Base-by-base conservation (phyloP, 495 filamentous ascomycete species). In the Podospora pseudopauciseta region DNA sequence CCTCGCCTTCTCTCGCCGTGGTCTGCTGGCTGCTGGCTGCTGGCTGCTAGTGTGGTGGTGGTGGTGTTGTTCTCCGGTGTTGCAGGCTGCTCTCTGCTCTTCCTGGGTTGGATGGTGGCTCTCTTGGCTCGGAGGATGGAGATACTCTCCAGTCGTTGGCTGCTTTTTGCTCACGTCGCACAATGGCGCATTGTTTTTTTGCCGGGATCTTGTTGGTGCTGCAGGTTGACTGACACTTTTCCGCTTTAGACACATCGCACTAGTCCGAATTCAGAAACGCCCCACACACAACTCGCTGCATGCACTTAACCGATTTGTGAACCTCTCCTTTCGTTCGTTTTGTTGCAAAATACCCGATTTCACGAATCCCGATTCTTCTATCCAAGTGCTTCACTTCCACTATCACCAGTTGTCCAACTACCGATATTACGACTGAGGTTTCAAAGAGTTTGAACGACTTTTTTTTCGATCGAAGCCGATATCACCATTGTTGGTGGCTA, bases 211-310 rank as follows among this genome's bases (percentile, higher is more conserved):
- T 70, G 30, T 58, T 26, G 55, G 55, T 26, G 55, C 55, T 49
- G 60, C 27, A 65, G 56, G 56, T 65, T 67, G 55, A 65, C 65
- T 26, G 20, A 63, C 61, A 16, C 61, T 18, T 63, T 55, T 65
- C 60, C 56, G 30, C 19, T 15, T 44, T 69, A 34, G 55, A 69
- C 63, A 34, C 64, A 19, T 56, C 26, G 34, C 30, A 53, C 68
- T 70, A 70, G 68, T 66, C 63, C 65, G 57, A 65, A 67, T 70
- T n/a, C 13, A 58, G 68, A 56, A 65, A 55, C 67, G 19, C 27
- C 11, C 65, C 65, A 57, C 20, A 32, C 60, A 53, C 39, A 26
- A 11, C 55, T n/a, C 55, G 19, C 61, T 63, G 20, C 16, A 16
- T 63, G 28, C 61, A 18, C 30, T 39, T n/a, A 19, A 49, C 28